phyloP scores from a whole-genome alignment of 495 filamentous ascomycete genomes.

The Tuber brumale region DNA sequence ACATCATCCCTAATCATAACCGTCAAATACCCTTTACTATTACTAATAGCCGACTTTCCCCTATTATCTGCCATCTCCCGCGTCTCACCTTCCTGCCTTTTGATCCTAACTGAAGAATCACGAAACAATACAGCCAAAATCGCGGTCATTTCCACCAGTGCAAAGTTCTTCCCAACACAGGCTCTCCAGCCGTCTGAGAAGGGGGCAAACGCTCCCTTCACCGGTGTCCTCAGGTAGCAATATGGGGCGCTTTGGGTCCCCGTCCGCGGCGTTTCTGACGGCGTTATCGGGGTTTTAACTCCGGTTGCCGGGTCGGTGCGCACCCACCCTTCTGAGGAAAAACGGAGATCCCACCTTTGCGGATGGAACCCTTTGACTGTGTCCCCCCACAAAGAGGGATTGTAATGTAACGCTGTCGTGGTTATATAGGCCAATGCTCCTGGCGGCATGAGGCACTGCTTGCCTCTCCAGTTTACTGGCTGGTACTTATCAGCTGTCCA shows the following conservation, averaged over 20 bases:
- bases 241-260: slow-evolving; percentile 20
- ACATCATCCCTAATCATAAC: slow-evolving; percentile 44
- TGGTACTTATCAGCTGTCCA: slow-evolving; percentile 36
- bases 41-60: slow-evolving; percentile 41
- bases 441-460: slow-evolving; percentile 42
- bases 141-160: slow-evolving; percentile 39
- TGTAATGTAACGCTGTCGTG: slow-evolving; percentile 44
- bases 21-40: slow-evolving; percentile 42
- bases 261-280: not conserved
- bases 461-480: slow-evolving; percentile 34
- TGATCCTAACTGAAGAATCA: slow-evolving; percentile 18
- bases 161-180: slow-evolving; percentile 42
- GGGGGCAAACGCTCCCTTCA: slow-evolving; percentile 35
- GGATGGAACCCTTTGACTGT: slow-evolving; percentile 42
- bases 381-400: slow-evolving; percentile 48
- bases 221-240: slow-evolving; percentile 41
- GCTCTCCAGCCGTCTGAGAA: slow-evolving; percentile 39
- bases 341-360: slow-evolving; percentile 24
- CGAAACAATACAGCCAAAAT: slow-evolving; percentile 36
- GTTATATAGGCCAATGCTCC: slow-evolving; percentile 43
- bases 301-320: slow-evolving; percentile 22
- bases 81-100: slow-evolving; percentile 33
- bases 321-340: slow-evolving; percentile 14
- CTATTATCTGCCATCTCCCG: slow-evolving; percentile 48
- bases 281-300: slow-evolving; percentile 16